Evolutionary conservation across 1,284 basidiomycete genomes (phyloP).

Genomic region (Mycena sp.): DNA sequence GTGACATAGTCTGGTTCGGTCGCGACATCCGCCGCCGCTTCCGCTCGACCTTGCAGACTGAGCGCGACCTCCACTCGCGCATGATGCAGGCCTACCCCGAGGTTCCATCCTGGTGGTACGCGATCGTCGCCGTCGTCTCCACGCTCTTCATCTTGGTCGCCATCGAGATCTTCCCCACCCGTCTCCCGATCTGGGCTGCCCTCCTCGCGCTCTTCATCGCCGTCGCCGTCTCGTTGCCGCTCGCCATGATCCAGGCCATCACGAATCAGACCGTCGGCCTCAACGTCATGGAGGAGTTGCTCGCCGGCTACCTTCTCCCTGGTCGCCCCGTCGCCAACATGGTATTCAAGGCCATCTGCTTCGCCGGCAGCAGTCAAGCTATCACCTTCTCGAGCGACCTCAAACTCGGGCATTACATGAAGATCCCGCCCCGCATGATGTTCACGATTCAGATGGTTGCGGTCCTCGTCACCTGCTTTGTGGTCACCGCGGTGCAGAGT

Average conservation of each 20-base stretch:
- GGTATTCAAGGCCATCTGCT: slow-evolving; percentile 81
- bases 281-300: slow-evolving; percentile 78
- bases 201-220: slow-evolving; percentile 67
- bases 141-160: slow-evolving; percentile 71
- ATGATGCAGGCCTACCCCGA: slow-evolving; percentile 86
- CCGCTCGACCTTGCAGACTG: slow-evolving; percentile 69
- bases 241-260: slow-evolving; percentile 85
- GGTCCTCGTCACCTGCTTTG: slow-evolving; percentile 66
- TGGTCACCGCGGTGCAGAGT: slow-evolving; percentile 69
- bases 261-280: slow-evolving; percentile 80
- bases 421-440: slow-evolving; percentile 83
- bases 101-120: slow-evolving; percentile 86
- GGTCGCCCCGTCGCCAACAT: slow-evolving; percentile 83
- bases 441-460: slow-evolving; percentile 77
- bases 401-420: slow-evolving; percentile 89
- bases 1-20: slow-evolving; percentile 79
- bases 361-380: slow-evolving; percentile 69
- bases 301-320: slow-evolving; percentile 81
- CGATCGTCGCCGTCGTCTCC: slow-evolving; percentile 63
- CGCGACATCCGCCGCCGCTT: slow-evolving; percentile 79
- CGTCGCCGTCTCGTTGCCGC: slow-evolving; percentile 70
- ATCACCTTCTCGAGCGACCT: slow-evolving; percentile 71
- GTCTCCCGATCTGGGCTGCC: slow-evolving; percentile 81
- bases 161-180: slow-evolving; percentile 63
- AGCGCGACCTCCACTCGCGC: slow-evolving; percentile 86